Evolutionary conservation across 169 alveolate genomes (phyloP), one percentile per base, ranked within the genome.

Genomic region (Plasmodium vivax): DNA sequence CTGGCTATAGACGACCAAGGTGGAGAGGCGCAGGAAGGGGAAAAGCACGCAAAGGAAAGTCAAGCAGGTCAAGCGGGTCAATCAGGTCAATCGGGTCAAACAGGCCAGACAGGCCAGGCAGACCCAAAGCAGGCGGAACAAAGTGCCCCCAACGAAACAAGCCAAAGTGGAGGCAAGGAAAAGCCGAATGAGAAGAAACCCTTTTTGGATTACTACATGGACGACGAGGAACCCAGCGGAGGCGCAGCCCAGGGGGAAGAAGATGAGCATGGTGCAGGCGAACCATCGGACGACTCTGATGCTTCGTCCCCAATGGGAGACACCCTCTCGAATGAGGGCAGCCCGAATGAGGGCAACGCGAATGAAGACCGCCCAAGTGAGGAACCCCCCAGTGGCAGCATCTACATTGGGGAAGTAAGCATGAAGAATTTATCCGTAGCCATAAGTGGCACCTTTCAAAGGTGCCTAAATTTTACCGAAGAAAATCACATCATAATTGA

Each of bases 361-460:
- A 68, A 27, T 30, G 77, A 3, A 27, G 77, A 68, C 38, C 6
- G 1, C 38, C 16, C 36, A n/a, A 19, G 68, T 80, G 84, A 90
- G 30, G 79, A 90, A 41, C 36, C 16, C 68, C 51, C 82, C 27
- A 62, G 83, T 27, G 94, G 94, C 10, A 81, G 51, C 36, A 7
- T 90, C 51, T 90, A 90, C 83, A 90, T 90, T 72, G 94, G 94
- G 2, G 91, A 90, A 62, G 94, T 90, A 58, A 90, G 38, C 36
- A 90, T 90, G 75, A 58, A 79, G 62, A 80, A 32, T 19, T 32
- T 90, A 54, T 90, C 62, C 9, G 8, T 74, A 2, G 4, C 27
- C 27, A 80, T 90, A 32, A 80, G 82, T 80, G 43, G 36, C 2
- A 43, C 73, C 41, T 81, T 81, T 90, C 43, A 90, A 30, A 45